Base-by-base conservation (phyloP, 176 grass and related monocot genomes). In the Aegilops longissima region DNA sequence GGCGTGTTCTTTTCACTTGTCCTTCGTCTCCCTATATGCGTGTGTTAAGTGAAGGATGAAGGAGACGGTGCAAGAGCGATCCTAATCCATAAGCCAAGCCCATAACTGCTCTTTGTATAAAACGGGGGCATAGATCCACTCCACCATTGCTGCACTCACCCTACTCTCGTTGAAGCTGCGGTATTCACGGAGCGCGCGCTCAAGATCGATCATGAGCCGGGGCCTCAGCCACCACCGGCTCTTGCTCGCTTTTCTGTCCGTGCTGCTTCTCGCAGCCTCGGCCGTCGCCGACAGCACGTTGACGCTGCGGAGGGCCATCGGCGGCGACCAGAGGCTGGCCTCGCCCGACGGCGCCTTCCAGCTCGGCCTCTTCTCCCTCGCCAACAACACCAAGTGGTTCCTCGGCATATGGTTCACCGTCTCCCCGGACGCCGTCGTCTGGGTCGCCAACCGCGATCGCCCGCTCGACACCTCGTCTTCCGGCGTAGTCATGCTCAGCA, bases 391-490 rank as follows among this genome's bases (percentile, higher is more conserved):
- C 34, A 84, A 36, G 38, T 71, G 83, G 66, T 95, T 36, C 9
- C 80, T 92, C 0, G 93, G 93, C 34, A 91, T 95, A 23, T 93
- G 91, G 93, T 93, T 86, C 83, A 79, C 74, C 34, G 76, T 49
- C 30, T 77, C 88, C 17, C 79, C 91, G 14, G 65, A 40, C 36
- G 77, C 70, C 65, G 52, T 95, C 2, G 85, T 95, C n/a, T 95
- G 93, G 93, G 88, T 95, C 54, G 88, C 93, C 68, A 95, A 95
- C 81, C 81, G 93, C 33, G 87, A 82, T 63, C n/a, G 35, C 76
- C 85, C 93, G 3, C 80, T 92, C 8, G 84, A 69, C 49, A 40
- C 16, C 73, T 59, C 42, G 4, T 80, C 54, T 0, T 59, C 78
- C 25, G 78, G 78, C 59, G 3, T 49, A 8, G 12, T 90, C 17